Conservation (phyloP, 768 basidiomycete species). For the Tricholoma bakamatsutake region DNA sequence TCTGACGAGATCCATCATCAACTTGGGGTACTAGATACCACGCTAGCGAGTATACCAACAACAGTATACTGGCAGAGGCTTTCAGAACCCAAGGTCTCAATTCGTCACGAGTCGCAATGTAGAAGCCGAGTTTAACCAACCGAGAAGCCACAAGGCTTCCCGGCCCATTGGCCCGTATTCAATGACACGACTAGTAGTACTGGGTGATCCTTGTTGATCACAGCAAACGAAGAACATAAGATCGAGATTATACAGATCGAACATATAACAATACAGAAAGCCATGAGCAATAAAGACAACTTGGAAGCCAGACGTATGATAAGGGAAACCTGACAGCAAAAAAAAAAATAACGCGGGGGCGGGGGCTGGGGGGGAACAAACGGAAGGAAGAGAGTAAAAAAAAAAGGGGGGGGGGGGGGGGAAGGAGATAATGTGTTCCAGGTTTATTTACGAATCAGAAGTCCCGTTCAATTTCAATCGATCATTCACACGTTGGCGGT, state of each 20-base stretch:
- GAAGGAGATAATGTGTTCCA: constrained; percentile 2
- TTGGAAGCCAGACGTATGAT: constrained; percentile 12
- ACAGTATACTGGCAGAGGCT: too few relatives aligned
- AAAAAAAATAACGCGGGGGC: not conserved
- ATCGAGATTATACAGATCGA: constrained; percentile 20
- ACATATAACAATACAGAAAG: constrained; percentile 32
- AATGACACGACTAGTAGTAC: too few relatives aligned
- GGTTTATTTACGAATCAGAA: constrained; percentile 11
- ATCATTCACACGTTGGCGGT: constrained; percentile 67
- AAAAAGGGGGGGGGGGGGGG: not conserved
- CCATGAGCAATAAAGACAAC: constrained; percentile 15
- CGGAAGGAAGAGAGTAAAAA: constrained; percentile 6
- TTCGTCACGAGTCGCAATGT: too few relatives aligned
- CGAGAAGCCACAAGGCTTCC: too few relatives aligned
- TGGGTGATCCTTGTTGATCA: too few relatives aligned
- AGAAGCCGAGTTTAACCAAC: too few relatives aligned
- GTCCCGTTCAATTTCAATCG: constrained; percentile 35
- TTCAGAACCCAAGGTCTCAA: too few relatives aligned
- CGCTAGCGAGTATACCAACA: too few relatives aligned
- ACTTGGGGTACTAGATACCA: too few relatives aligned
- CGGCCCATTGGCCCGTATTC: too few relatives aligned
- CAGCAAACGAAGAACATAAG: not conserved
- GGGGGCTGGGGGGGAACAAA: too few relatives aligned
- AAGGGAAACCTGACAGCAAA: constrained; percentile 10
- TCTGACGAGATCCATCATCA: too few relatives aligned